Conservation (phyloP, 1,284 basidiomycete species). For the Melanopsichium pennsylvanicum region DNA sequence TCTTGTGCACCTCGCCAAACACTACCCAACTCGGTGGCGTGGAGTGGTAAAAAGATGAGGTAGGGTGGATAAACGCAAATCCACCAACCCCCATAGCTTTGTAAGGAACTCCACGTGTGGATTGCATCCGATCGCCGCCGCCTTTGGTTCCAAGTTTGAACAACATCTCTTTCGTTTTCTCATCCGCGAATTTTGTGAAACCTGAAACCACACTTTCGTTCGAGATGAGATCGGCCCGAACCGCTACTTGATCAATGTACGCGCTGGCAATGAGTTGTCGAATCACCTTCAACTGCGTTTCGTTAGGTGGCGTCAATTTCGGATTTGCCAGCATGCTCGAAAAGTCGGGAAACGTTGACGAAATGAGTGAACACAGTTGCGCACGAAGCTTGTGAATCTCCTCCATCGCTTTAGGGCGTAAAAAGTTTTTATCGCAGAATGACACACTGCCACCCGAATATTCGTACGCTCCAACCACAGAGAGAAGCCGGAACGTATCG, state of each 20-base stretch:
- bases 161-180: slow-evolving; percentile 31
- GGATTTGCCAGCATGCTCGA: slow-evolving; percentile 34
- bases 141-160: slow-evolving; percentile 55
- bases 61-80: slow-evolving; percentile 92
- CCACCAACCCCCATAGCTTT: slow-evolving; percentile 77
- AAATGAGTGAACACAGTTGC: slow-evolving; percentile 70
- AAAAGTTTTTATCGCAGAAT: slow-evolving; percentile 90
- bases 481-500: slow-evolving; percentile 86
- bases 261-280: slow-evolving; percentile 87
- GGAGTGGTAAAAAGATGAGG: slow-evolving; percentile 77
- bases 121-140: slow-evolving; percentile 75
- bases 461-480: slow-evolving; percentile 94
- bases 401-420: slow-evolving; percentile 96
- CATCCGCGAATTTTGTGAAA: slow-evolving; percentile 20
- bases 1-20: slow-evolving; percentile 73
- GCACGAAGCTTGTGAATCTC: slow-evolving; percentile 96
- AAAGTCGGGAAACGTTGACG: slow-evolving; percentile 25
- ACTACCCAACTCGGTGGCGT: slow-evolving; percentile 85
- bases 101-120: slow-evolving; percentile 83
- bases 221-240: slow-evolving; percentile 81
- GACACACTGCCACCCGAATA: slow-evolving; percentile 77
- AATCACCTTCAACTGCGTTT: slow-evolving; percentile 81
- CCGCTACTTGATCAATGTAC: slow-evolving; percentile 94
- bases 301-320: slow-evolving; percentile 49
- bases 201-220: slow-evolving; percentile 32